Percentiles rank a stretch among this genome's conserved stretches.
These are phyloP conservation scores for Remersonia thermophila DNA, from an alignment of 2,329 filamentous ascomycete genomes.

Conservation along the genomic window DNA sequence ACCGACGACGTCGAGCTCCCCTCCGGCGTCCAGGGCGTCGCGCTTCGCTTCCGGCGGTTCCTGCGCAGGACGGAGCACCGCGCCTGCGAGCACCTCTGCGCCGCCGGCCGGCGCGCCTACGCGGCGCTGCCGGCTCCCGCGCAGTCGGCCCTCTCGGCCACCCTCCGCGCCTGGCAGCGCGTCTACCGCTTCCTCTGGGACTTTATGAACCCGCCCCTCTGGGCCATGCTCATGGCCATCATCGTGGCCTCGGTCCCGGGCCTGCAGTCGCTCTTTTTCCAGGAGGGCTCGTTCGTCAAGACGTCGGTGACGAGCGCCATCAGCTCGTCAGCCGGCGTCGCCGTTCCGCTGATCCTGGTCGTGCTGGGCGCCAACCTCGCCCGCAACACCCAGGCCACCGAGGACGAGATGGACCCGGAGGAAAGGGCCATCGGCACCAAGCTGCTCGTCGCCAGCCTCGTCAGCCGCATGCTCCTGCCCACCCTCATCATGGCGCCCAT, in stretches of 20 bases:
- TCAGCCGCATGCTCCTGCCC: constrained; percentile 86
- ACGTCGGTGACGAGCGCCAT: constrained; percentile 89
- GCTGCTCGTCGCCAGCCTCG: constrained; percentile 70
- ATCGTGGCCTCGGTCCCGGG: constrained; percentile 76
- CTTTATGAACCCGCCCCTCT: constrained; percentile 97
- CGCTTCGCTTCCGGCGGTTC: constrained; percentile 25
- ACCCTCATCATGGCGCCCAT: constrained; percentile 87
- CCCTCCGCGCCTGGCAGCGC: constrained; percentile 27
- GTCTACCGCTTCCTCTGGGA: constrained; percentile 62
- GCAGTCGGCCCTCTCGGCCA: constrained; percentile 23
- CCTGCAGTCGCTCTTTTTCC: constrained; percentile 78
- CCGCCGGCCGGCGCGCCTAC: constrained; percentile 19
- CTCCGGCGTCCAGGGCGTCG: constrained; percentile 29
- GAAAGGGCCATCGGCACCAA: constrained; percentile 58
- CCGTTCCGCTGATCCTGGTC: constrained; percentile 88
- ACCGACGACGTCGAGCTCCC: constrained; percentile 30
- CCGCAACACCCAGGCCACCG: constrained; percentile 68
- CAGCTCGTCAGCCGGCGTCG: constrained; percentile 73
- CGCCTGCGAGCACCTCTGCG: constrained; percentile 13
- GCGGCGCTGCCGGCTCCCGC: constrained; percentile 30
- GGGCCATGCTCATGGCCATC: constrained; percentile 91
- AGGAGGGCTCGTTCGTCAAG: constrained; percentile 75
- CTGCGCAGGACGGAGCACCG: constrained; percentile 20
- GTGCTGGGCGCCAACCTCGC: constrained; percentile 92
- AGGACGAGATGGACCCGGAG: constrained; percentile 50